Percentiles rank a stretch among this genome's conserved stretches.
Conservation (phyloP, 139 green algal genomes). For the Deuterostichococcus epilithicus region DNA sequence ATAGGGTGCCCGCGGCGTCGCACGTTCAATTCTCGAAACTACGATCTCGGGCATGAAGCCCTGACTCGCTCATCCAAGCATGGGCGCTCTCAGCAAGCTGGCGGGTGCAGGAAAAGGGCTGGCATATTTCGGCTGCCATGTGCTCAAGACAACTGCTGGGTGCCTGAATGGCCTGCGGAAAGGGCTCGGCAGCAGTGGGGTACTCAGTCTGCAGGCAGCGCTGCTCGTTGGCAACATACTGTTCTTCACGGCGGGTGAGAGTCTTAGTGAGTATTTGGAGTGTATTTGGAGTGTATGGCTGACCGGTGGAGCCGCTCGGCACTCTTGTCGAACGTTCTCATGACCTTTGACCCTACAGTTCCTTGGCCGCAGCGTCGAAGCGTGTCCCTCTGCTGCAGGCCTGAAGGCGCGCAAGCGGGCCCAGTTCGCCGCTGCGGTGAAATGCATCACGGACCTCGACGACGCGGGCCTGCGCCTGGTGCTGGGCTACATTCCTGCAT, state of each 20-base stretch:
- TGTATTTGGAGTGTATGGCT: too few species aligned
- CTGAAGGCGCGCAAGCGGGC: constrained; percentile 14
- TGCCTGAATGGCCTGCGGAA: not conserved
- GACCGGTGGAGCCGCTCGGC: too few species aligned
- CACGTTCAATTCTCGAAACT: too few species aligned
- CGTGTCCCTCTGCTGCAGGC: constrained; percentile 4
- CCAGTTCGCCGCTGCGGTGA: constrained; percentile 26
- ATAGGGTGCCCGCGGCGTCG: too few species aligned
- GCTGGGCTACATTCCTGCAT: constrained; percentile 22
- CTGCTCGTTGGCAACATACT: not conserved
- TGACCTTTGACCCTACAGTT: too few species aligned
- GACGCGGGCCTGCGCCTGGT: constrained; percentile 18
- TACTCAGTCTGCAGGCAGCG: not conserved
- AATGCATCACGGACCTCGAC: constrained; percentile 28
- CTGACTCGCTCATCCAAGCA: too few species aligned
- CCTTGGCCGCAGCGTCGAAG: too few species aligned
- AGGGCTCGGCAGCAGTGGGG: not conserved
- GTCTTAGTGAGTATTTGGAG: too few species aligned
- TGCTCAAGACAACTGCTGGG: not conserved
- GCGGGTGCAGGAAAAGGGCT: not conserved
- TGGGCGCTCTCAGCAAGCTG: not conserved
- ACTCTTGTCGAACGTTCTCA: too few species aligned
- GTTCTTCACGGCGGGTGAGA: not conserved
- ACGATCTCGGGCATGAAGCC: too few species aligned
- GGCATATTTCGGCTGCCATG: too few species aligned